Percentiles rank a stretch among this genome's conserved stretches.
These are phyloP conservation scores for Aaosphaeria arxii DNA, from an alignment of 2,329 filamentous ascomycete genomes.

Conservation along the genomic window DNA sequence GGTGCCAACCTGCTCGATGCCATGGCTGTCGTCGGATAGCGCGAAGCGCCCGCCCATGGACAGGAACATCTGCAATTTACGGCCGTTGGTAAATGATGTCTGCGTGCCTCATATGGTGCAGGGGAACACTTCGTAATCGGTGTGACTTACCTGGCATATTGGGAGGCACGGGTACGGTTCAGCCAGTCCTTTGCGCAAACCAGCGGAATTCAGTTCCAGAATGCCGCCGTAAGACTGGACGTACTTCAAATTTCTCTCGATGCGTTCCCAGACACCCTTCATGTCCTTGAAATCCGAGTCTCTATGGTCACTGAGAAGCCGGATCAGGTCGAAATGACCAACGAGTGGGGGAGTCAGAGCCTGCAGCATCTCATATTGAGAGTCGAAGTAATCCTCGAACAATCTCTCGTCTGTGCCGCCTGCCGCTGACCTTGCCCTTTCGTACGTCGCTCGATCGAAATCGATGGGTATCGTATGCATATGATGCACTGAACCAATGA, in stretches of 20 bases:
- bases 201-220: constrained; percentile 86
- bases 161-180: constrained; percentile 83
- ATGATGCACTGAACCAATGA: constrained; percentile 91
- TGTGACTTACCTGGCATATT: constrained; percentile 67
- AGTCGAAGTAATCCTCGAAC: constrained; percentile 83
- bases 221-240: constrained; percentile 73
- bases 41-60: constrained; percentile 76
- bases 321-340: constrained; percentile 90
- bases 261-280: constrained; percentile 67
- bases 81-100: background rate
- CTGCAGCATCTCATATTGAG: constrained; percentile 77
- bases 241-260: constrained; percentile 70
- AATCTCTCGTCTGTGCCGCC: constrained; percentile 62
- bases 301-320: constrained; percentile 71
- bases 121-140: constrained; percentile 9
- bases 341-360: constrained; percentile 72
- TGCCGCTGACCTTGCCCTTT: constrained; percentile 53
- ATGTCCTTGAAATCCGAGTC: constrained; percentile 58
- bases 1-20: constrained; percentile 79
- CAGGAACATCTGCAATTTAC: constrained; percentile 61
- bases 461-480: constrained; percentile 85
- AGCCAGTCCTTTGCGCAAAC: constrained; percentile 80
- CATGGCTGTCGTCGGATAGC: constrained; percentile 93
- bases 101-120: constrained; percentile 3
- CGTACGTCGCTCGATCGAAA: constrained; percentile 69